phyloP scores from a whole-genome alignment of 129 eudicot species.

The Mikania micrantha region DNA sequence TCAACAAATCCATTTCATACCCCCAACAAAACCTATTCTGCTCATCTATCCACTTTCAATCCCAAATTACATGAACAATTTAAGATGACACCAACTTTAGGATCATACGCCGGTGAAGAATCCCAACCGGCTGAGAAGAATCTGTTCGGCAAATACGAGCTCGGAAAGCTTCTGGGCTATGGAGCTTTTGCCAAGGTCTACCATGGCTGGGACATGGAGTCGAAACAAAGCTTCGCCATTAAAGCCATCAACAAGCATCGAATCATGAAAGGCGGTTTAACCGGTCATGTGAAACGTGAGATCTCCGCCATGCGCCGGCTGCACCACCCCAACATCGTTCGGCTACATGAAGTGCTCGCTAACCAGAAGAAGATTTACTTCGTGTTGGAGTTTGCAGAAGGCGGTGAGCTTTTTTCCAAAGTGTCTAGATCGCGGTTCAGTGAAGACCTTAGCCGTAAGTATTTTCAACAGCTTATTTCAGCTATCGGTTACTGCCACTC shows the following conservation, averaged over 20 bases:
- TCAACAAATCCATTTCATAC: not conserved
- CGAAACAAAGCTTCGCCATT: conserved; percentile 58
- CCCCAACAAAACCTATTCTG: not conserved
- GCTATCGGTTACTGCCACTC: conserved; percentile 75
- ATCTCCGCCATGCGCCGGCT: conserved; percentile 62
- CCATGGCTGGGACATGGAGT: conserved; percentile 40
- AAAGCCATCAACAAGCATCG: conserved; percentile 51
- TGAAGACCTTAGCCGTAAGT: conserved; percentile 69
- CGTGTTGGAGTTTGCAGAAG: conserved; percentile 60
- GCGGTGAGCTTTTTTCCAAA: conserved; percentile 62
- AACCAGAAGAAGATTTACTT: conserved; percentile 53
- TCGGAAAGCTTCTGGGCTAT: conserved; percentile 57
- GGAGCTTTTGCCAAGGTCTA: conserved; percentile 76
- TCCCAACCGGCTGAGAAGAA: conserved; percentile 8
- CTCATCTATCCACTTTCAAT: not conserved
- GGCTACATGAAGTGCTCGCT: conserved; percentile 53
- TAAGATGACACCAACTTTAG: conserved; percentile 28
- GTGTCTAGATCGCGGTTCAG: conserved; percentile 47
- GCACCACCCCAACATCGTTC: conserved; percentile 57
- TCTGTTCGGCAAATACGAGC: conserved; percentile 59
- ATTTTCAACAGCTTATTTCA: conserved; percentile 64
- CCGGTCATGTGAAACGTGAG: conserved; percentile 49
- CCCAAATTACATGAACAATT: conserved; percentile 5
- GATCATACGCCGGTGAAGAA: conserved; percentile 18
- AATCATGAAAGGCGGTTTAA: conserved; percentile 30